Evolutionary conservation across 768 basidiomycete species (phyloP), one percentile per base, ranked within the genome.

Genomic region (Mycena filopes): DNA sequence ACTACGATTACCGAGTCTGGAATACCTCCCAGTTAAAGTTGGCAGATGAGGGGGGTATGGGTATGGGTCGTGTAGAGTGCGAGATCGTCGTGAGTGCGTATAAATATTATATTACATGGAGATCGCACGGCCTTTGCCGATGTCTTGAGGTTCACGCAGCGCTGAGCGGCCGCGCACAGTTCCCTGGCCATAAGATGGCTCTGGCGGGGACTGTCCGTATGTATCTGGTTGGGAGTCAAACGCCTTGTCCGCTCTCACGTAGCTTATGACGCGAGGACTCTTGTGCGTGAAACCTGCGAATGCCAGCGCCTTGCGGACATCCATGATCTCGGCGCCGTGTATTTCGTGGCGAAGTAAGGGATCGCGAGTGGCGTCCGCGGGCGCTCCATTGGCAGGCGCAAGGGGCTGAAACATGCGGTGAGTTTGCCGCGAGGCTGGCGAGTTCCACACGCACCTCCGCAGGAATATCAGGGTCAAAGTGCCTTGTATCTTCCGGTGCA

Each of bases 381-480:
- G 86, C 23, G 89, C 89, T 68, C 95, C 94, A 74, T 94, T 94
- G 47, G 93, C 93, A 73, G 95, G 93, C 71, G 92, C 91, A 36
- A 96, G 87, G 68, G 94, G 94, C 91, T 97, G 80, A 83, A 78
- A 82, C 81, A 75, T 66, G 42, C 70, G 72, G 71, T 73, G 25
- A 73, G 49, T 65, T 68, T 60, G 74, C 74, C 72, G 72, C 76
- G 71, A 72, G 45, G 69, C 63, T 67, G 67, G 53, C 67, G 65
- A 61, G 62, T 67, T 65, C 74, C 74, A 76, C 72, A 78, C 76
- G 74, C 79, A 95, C 95, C 88, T 96, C 94, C 40, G 92, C 81
- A 23, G 94, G 94, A 72, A 98, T 98, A 77, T 97, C 95, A 56
- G 91, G 88, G 77, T 99, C 96, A 69, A 99, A 98, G 78, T 99